phyloP scores from a whole-genome alignment of 257 asterid species.

The Phtheirospermum japonicum region DNA sequence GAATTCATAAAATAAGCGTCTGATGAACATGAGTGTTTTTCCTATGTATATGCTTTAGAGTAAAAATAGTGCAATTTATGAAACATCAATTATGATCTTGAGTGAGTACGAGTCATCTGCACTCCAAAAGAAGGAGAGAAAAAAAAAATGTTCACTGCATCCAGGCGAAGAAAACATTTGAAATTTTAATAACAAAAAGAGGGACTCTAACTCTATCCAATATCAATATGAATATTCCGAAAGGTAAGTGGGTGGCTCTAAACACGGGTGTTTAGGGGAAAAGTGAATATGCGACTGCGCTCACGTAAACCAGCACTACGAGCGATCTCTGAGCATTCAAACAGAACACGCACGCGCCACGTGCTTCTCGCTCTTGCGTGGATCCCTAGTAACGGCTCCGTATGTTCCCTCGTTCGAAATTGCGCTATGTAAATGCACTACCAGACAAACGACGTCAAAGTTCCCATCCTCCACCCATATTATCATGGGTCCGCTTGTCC shows the following conservation, averaged over 20 bases:
- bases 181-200: not conserved
- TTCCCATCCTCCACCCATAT: not conserved
- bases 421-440: not conserved
- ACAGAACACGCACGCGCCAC: slow-evolving; percentile 29
- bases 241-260: not conserved
- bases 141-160: too few species aligned
- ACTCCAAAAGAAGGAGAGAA: too few species aligned
- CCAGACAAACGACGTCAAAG: slow-evolving; percentile 24
- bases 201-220: not conserved
- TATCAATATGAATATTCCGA: not conserved
- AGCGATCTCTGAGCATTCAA: slow-evolving; percentile 22
- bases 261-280: not conserved
- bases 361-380: slow-evolving; percentile 25
- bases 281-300: not conserved
- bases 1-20: too few species aligned
- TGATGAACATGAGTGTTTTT: too few species aligned
- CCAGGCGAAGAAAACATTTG: too few species aligned
- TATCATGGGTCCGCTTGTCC: not conserved
- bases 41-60: too few species aligned
- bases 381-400: slow-evolving; percentile 28
- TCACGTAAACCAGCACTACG: too few species aligned
- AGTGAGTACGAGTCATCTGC: too few species aligned
- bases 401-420: not conserved
- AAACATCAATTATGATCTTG: too few species aligned
- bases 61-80: too few species aligned